Evolutionary conservation across 805 yeast species (phyloP), one percentile per base, ranked within the genome.

Genomic region (Wickerhamiella slavikovae): DNA sequence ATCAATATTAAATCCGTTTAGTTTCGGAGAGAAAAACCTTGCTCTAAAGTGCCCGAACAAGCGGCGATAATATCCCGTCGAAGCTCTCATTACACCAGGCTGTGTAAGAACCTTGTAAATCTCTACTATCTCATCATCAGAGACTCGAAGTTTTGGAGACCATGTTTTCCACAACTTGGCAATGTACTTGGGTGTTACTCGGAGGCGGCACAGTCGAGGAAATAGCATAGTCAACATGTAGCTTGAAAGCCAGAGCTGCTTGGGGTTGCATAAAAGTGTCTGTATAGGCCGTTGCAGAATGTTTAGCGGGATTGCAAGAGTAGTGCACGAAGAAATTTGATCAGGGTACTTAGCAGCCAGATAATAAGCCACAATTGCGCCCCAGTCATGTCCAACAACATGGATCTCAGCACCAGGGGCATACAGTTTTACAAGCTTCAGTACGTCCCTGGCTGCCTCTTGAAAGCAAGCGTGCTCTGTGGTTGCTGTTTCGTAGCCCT

Each of bases 311-410:
- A 44, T 41, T 5, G 47, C 44, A 27, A 44, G 33, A 3, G 44
- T 29, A 3, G 33, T 32, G 17, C 37, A 29, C 3, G 39, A 33
- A 3, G 38, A 25, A 18, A 44, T 24, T 15, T 34, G 28, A 5
- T 40, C 39, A 2, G 47, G 46, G 25, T 29, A 29, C n/a, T 28
- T 13, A 20, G 23, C 22, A 7, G 40, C 42, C 10, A 35, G 32
- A n/a, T 35, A 28, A 33, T 35, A 44, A 3, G 40, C 25, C n/a
- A 31, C 38, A 7, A 40, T 18, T 0, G 48, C 45, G 12, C 48
- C 48, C 48, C 48, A 44, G 28, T 44, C 48, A 27, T 44, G 48
- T 15, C 48, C 48, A 6, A 44, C 35, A 2, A 44, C 14, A 30
- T 44, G 44, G 3, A 38, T 40, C 2, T 39, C 44, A 10, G 34